Evolutionary conservation across 805 yeast species (phyloP), one percentile per base, ranked within the genome.

Genomic region (Starmerella bombicola): DNA sequence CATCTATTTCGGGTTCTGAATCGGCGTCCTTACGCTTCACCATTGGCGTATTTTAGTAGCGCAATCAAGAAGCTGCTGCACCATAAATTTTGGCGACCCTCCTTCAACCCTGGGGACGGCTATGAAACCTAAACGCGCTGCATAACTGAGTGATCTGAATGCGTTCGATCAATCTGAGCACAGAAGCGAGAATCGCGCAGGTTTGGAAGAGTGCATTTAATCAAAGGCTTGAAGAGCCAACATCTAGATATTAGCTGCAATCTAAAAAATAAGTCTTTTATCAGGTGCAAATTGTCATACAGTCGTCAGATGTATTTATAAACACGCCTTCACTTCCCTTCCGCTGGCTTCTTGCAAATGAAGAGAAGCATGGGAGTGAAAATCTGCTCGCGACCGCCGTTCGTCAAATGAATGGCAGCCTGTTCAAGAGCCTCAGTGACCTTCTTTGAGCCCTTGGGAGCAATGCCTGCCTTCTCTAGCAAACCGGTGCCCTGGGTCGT

Each of bases 321-420:
- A 24, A 9, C 13, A 10, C 13, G 13, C 12, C 28, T 24, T 24
- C 7, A 6, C 9, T 12, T 33, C n/a, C n/a, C n/a, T 30, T 38
- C 35, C 37, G 49, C 59, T 50, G 97, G 97, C 68, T 88, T 88
- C 67, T 74, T 79, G 54, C 74, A 85, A 51, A 91, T 74, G 60
- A 77, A 88, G 60, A 91, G 71, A 91, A 84, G 81, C 98, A 91
- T 91, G 56, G 98, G 98, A 30, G 97, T 88, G 68, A 91, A 91
- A 51, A 91, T 70, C 55, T 80, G 78, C 62, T 79, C 71, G 64
- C 71, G 71, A 61, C 95, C 98, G 64, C 98, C 98, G 42, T 76
- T 81, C 43, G 86, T 95, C 57, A 91, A 73, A 62, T 85, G 86
- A 46, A 88, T 78, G 42, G 97, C 97, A 47, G 98, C 98, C 60